These are phyloP conservation scores for Neoboletus magnificus DNA, from an alignment of 768 basidiomycete species.

Conservation along the genomic window DNA sequence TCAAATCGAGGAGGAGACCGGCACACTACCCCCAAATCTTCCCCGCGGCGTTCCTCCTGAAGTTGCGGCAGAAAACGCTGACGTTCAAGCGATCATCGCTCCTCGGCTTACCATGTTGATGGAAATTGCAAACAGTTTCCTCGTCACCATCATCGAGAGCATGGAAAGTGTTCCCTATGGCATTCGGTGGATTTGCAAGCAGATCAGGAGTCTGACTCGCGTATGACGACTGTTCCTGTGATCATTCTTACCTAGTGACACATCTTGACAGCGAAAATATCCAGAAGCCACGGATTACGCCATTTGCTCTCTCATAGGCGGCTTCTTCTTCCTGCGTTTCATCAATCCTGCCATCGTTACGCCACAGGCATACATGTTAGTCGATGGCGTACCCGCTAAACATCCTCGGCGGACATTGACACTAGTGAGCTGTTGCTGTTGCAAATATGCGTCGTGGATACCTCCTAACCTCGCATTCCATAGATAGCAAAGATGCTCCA, in stretches of 20 bases:
- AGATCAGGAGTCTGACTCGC: conserved; percentile 93
- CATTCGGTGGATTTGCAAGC: conserved; percentile 99
- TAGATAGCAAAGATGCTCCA: conserved; percentile 99
- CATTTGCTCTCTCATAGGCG: conserved; percentile 97
- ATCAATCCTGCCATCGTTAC: conserved; percentile 99
- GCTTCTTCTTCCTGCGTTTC: conserved; percentile 99
- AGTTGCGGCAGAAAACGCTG: conserved; percentile 87
- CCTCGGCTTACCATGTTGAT: conserved; percentile 98
- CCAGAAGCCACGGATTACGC: conserved; percentile 98
- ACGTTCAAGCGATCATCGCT: conserved; percentile 97
- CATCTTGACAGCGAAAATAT: conserved; percentile 78
- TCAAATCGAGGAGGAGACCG: conserved; percentile 97
- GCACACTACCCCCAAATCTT: conserved; percentile 83
- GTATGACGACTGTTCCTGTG: conserved; percentile 42
- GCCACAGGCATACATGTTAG: conserved; percentile 99
- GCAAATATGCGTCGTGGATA: background rate
- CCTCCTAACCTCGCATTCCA: conserved; percentile 2
- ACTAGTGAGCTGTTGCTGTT: conserved; percentile 46
- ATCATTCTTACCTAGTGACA: conserved; percentile 9
- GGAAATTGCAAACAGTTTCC: conserved; percentile 98
- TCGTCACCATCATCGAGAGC: conserved; percentile 96
- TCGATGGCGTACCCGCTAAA: conserved; percentile 96
- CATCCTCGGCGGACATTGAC: conserved; percentile 96
- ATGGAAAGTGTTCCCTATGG: conserved; percentile 99
- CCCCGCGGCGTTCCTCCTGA: conserved; percentile 94